A percentile compares a stretch with the other conserved stretches of the same genome.
Evolutionary conservation across 495 filamentous ascomycete genomes (phyloP).

Genomic region (Hypoxylon subgilvum): DNA sequence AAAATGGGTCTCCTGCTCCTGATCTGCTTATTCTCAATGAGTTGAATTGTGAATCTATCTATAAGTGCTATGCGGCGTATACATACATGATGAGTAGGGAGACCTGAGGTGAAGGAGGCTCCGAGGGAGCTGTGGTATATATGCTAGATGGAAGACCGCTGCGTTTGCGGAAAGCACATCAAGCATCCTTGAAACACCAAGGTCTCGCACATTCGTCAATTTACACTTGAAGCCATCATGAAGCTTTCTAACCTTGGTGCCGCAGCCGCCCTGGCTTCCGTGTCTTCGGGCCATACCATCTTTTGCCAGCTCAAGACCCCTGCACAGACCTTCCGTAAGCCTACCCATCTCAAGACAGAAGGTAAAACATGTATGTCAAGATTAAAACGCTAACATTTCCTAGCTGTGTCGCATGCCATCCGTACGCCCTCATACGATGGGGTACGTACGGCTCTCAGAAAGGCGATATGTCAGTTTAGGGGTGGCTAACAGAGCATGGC

Average conservation of each 20-base stretch:
- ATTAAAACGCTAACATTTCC: slow-evolving; percentile 1
- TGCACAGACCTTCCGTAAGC: slow-evolving; percentile 34
- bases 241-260: slow-evolving; percentile 22
- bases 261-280: slow-evolving; percentile 23
- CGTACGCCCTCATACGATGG: slow-evolving; percentile 51
- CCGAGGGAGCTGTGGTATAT: slow-evolving; percentile 7
- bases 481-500: neutral
- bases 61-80: slow-evolving; percentile 9
- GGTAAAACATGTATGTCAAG: neutral
- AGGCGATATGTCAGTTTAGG: neutral
- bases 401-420: slow-evolving; percentile 43
- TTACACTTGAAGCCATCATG: slow-evolving; percentile 14
- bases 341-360: no score
- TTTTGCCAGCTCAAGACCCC: slow-evolving; percentile 48
- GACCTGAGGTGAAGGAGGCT: slow-evolving; percentile 7
- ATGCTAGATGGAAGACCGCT: neutral
- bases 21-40: neutral
- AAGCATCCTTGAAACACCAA: no score
- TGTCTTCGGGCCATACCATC: slow-evolving; percentile 52
- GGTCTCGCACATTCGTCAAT: neutral
- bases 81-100: slow-evolving; percentile 6
- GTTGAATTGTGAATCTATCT: slow-evolving; percentile 1
- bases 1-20: neutral
- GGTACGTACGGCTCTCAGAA: slow-evolving; percentile 14
- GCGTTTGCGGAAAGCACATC: neutral